These are phyloP conservation scores for Aureobasidium lini DNA, from an alignment of 2,329 filamentous ascomycete species.

Conservation along the genomic window DNA sequence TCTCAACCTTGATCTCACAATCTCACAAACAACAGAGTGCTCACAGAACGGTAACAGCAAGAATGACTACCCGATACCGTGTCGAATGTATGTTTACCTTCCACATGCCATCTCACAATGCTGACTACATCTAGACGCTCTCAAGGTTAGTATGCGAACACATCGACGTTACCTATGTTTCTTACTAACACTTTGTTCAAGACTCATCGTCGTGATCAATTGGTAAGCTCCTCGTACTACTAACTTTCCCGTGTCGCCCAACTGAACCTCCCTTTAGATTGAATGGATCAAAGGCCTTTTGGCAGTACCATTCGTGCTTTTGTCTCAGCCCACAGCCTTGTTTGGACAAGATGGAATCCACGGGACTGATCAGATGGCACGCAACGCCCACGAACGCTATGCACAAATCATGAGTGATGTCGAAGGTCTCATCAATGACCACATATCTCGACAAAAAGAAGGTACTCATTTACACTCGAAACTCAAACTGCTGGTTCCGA, in stretches of 20 bases:
- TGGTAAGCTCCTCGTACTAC: constrained; percentile 50
- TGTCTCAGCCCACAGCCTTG: constrained; percentile 86
- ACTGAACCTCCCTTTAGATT: constrained; percentile 17
- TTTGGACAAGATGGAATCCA: constrained; percentile 59
- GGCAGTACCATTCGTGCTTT: constrained; percentile 91
- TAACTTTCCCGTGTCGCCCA: neutral
- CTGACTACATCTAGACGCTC: constrained; percentile 45
- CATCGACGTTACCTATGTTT: too few species aligned
- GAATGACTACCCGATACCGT: constrained; percentile 33
- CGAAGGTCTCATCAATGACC: constrained; percentile 83
- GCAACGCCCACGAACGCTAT: constrained; percentile 78
- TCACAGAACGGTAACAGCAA: neutral
- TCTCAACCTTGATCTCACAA: neutral
- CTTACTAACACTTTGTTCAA: constrained; percentile 42
- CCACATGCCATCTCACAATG: neutral
- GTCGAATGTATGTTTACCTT: constrained; percentile 27
- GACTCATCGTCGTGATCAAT: constrained; percentile 84
- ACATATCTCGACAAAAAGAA: constrained; percentile 67
- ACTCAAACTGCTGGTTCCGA: constrained; percentile 82
- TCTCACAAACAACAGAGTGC: neutral
- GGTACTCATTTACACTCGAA: constrained; percentile 60
- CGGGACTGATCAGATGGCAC: constrained; percentile 65
- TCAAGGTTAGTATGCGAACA: constrained; percentile 45
- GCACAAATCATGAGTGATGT: constrained; percentile 93
- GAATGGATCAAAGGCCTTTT: constrained; percentile 82